These are phyloP conservation scores for Apiospora pterosperma DNA, from an alignment of 2,329 filamentous ascomycete species.

Conservation along the genomic window DNA sequence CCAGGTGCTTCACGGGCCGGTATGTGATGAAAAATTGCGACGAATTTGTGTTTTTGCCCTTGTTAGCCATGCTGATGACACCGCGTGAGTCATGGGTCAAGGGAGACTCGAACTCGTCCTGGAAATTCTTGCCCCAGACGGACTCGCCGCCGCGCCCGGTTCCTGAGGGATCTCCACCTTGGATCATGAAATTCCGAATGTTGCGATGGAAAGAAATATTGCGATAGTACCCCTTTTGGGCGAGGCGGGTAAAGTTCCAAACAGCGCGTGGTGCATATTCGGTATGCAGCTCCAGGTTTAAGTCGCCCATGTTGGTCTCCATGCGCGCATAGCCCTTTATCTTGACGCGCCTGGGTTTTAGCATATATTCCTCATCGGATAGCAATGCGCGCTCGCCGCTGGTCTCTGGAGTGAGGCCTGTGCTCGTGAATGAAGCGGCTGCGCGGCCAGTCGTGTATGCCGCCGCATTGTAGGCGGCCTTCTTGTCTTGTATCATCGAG, in stretches of 20 bases:
- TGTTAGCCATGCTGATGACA: conserved; percentile 92
- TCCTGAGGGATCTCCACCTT: conserved; percentile 90
- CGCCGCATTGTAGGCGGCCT: conserved; percentile 77
- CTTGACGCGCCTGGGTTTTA: conserved; percentile 85
- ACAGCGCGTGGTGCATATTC: conserved; percentile 91
- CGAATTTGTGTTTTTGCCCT: conserved; percentile 96
- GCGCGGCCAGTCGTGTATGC: conserved; percentile 86
- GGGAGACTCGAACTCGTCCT: conserved; percentile 89
- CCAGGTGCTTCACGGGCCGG: conserved; percentile 76
- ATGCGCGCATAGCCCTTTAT: conserved; percentile 89
- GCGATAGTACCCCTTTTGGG: conserved; percentile 87
- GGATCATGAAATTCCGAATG: conserved; percentile 96
- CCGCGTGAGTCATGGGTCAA: conserved; percentile 79
- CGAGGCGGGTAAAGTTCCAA: conserved; percentile 91
- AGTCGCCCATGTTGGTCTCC: conserved; percentile 76
- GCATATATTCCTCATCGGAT: conserved; percentile 94
- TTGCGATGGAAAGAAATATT: conserved; percentile 86
- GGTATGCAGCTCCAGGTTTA: conserved; percentile 86
- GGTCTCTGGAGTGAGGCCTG: conserved; percentile 88
- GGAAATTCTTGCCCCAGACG: conserved; percentile 92
- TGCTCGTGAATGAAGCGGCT: conserved; percentile 93
- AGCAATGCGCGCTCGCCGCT: conserved; percentile 81
- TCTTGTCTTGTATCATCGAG: conserved; percentile 53
- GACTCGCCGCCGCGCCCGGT: conserved; percentile 87
- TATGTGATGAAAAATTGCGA: conserved; percentile 96